Evolutionary conservation across 2,329 filamentous ascomycete genomes (phyloP).

Genomic region (Coccinonectria pachysandricola): DNA sequence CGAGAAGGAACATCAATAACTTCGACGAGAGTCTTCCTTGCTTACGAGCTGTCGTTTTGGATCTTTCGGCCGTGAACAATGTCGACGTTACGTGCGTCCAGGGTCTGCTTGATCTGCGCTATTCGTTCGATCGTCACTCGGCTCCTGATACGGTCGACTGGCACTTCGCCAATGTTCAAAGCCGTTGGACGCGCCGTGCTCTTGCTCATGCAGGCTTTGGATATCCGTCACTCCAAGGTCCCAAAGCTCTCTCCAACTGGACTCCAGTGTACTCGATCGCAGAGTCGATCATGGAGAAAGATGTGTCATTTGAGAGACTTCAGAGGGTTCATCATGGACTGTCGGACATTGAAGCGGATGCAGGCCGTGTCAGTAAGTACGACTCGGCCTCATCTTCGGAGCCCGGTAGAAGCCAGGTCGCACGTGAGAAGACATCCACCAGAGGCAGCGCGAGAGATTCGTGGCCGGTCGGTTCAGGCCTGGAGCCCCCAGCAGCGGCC

Average conservation of each 20-base stretch:
- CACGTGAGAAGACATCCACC: too few species aligned
- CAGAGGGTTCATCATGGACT: conserved; percentile 3
- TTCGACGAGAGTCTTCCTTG: conserved; percentile 28
- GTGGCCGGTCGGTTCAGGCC: neutral
- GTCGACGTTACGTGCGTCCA: conserved; percentile 49
- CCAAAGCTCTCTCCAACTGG: conserved; percentile 20
- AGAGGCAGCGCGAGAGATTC: conserved; percentile 1
- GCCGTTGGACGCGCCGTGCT: conserved; percentile 47
- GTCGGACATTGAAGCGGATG: neutral
- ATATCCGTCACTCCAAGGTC: conserved; percentile 24
- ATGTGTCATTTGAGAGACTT: conserved; percentile 1
- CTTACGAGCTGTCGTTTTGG: conserved; percentile 44
- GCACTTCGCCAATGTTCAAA: conserved; percentile 44
- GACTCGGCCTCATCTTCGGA: neutral
- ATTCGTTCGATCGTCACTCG: conserved; percentile 43
- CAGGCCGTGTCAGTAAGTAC: neutral
- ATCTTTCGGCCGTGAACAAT: conserved; percentile 46
- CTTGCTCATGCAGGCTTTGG: conserved; percentile 48
- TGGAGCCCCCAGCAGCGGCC: conserved; percentile 12
- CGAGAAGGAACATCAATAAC: conserved; percentile 17
- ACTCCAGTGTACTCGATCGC: conserved; percentile 25
- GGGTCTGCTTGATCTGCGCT: conserved; percentile 44
- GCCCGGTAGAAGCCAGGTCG: too few species aligned
- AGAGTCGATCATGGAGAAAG: conserved; percentile 9
- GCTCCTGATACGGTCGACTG: conserved; percentile 37